phyloP scores from a whole-genome alignment of 805 yeast species.

The Yamadazyma akitaensis region DNA sequence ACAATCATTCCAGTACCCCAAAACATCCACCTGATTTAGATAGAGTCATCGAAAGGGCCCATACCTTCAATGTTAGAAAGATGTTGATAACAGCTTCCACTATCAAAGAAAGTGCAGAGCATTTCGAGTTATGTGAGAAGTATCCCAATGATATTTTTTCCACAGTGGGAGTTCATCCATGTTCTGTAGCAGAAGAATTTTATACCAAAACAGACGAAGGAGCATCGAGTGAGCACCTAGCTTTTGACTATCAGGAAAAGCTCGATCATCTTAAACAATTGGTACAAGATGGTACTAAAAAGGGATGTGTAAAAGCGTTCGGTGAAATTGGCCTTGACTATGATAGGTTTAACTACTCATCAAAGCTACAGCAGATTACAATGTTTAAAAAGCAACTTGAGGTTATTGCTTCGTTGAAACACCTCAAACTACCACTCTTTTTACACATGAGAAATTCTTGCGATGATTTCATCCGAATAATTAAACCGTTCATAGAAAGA shows the following conservation, averaged over 20 bases:
- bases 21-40: constrained; percentile 67
- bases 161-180: constrained; percentile 96
- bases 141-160: constrained; percentile 39
- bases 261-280: constrained; percentile 47
- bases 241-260: constrained; percentile 35
- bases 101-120: constrained; percentile 59
- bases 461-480: constrained; percentile 66
- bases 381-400: constrained; percentile 76
- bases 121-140: constrained; percentile 51
- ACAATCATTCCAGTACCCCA: constrained; percentile 54
- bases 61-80: constrained; percentile 57
- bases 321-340: constrained; percentile 97
- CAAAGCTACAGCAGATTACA: constrained; percentile 59
- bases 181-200: constrained; percentile 58
- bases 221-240: constrained; percentile 32
- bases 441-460: constrained; percentile 87
- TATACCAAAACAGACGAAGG: constrained; percentile 20
- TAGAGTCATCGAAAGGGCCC: constrained; percentile 65
- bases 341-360: constrained; percentile 78
- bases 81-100: constrained; percentile 85
- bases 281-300: constrained; percentile 44
- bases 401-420: constrained; percentile 41
- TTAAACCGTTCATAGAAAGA: constrained; percentile 58
- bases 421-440: constrained; percentile 68
- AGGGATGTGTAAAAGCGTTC: constrained; percentile 68